A percentile compares a stretch with the other conserved stretches of the same genome.
phyloP scores from a whole-genome alignment of 768 basidiomycete genomes.

The Lactarius psammicola region DNA sequence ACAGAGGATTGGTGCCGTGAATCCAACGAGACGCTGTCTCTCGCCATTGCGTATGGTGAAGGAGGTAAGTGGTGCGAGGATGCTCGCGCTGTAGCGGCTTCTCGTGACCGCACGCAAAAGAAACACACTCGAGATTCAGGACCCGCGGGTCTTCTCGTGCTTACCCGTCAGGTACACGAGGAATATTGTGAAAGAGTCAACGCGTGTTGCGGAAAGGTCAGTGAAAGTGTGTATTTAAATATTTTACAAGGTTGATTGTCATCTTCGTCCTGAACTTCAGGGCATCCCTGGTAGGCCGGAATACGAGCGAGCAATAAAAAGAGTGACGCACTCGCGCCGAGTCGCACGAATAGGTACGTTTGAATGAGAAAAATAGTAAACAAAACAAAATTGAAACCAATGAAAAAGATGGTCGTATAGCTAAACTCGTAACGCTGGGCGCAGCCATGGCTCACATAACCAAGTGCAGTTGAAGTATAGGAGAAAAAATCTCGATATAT shows the following conservation, averaged over 20 bases:
- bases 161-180: constrained; percentile 19
- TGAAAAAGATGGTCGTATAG: no score
- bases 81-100: constrained; percentile 15
- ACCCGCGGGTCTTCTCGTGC: constrained; percentile 11
- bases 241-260: background rate
- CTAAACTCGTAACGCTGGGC: no score
- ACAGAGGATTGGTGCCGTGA: constrained; percentile 22
- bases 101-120: constrained; percentile 23
- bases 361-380: no score
- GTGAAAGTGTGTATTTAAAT: background rate
- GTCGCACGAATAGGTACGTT: no score
- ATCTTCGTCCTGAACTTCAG: no score
- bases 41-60: constrained; percentile 21
- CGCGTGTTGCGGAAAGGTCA: background rate
- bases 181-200: constrained; percentile 15
- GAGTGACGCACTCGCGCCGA: no score
- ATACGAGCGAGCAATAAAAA: no score
- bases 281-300: no score
- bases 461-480: no score
- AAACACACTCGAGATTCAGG: constrained; percentile 3
- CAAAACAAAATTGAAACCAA: no score
- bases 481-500: no score
- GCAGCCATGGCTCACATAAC: no score
- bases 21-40: constrained; percentile 23
- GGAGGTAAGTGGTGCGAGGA: constrained; percentile 17